Base-by-base conservation (phyloP, 2,329 filamentous ascomycete genomes). In the Pseudocercospora crystallina region DNA sequence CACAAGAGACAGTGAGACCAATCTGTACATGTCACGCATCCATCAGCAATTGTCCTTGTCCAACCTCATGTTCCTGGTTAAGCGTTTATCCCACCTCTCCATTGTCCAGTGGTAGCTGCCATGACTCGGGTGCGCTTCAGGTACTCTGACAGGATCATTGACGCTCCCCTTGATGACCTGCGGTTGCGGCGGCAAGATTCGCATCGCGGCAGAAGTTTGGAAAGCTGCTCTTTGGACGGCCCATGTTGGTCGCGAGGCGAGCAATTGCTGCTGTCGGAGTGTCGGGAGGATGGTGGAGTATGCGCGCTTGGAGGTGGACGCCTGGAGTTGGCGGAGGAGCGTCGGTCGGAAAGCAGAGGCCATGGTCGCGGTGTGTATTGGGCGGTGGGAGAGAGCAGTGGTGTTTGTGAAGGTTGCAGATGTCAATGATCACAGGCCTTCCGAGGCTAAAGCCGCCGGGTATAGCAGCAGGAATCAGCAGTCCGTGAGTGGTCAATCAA, bases 41-140 rank as follows among this genome's bases (percentile, higher is more conserved):
- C 14, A 39, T 55, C 36, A 57, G 49, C 43, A 46, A 11, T 33
- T 41, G 14, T 31, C 5, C 39, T 47, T 34, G 31, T 42, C 30
- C 45, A 38, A n/a, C 7, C 14, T 37, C 31, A 33, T 48, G 11
- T 46, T 30, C 32, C 20, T 12, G 30, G 10, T 17, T 29, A 30
- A 20, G 26, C 35, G 35, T 33, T 32, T 15, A 31, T 47, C n/a
- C 14, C 68, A 83, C 80, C 84, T 79, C 80, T 99, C 94, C 67
- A 96, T 96, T 54, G 87, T 89, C 94, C 94, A 99, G 82, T 99
- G 94, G 79, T 97, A 99, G 73, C 88, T 95, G 64, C 94, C 94
- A 76, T 99, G 89, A 49, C 84, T 78, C 36, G 92, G 84, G 62
- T 81, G 83, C 46, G 89, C 75, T 15, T 81, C 69, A 39, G 90